Base-by-base conservation (phyloP, 768 basidiomycete species). In the Rubroboletus satanas region DNA sequence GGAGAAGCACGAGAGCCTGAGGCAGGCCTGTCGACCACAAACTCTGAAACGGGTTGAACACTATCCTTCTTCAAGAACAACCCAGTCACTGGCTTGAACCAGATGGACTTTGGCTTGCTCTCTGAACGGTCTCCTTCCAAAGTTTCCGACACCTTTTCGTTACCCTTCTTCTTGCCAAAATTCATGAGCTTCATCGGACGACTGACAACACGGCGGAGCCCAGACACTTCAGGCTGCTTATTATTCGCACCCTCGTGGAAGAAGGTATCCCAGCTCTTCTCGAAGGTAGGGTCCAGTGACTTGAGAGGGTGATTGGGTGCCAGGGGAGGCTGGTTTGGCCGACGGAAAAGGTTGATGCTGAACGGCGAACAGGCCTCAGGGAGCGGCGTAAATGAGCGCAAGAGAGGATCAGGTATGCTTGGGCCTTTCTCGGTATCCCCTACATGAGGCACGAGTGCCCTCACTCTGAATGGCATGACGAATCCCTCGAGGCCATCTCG, bases 341-440 rank as follows among this genome's bases (percentile, higher is more conserved):
- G 63, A 60, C 72, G 71, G 58, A 78, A 75, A 5, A 74, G 71
- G 54, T 71, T 72, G 37, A 69, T 57, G 45, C 60, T 66, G 29
- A 65, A 59, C 10, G 65, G 57, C 39, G 66, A 68, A 53, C 36
- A 73, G 73, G 21, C 49, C 39, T 72, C 69, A n/a, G 79, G 77
- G 56, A 81, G 69, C 7, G 81, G 83, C 29, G 79, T 80, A 55
- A 84, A 84, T 23, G 77, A 76, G 15, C 73, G 73, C 17, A 78
- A 59, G 38, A 75, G 67, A 29, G 62, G 56, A 51, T 67, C 59
- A 39, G 33, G 37, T 37, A 49, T 36, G n/a, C 54, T 55, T 21
- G 60, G 41, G 32, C 58, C 65, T 52, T 71, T 66, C 53, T 66
- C 62, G 45, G 67, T 42, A 39, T 67, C 67, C 37, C 58, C 56